Evolutionary conservation across 2,329 filamentous ascomycete genomes (phyloP).

Genomic region (Phialophora tarda): DNA sequence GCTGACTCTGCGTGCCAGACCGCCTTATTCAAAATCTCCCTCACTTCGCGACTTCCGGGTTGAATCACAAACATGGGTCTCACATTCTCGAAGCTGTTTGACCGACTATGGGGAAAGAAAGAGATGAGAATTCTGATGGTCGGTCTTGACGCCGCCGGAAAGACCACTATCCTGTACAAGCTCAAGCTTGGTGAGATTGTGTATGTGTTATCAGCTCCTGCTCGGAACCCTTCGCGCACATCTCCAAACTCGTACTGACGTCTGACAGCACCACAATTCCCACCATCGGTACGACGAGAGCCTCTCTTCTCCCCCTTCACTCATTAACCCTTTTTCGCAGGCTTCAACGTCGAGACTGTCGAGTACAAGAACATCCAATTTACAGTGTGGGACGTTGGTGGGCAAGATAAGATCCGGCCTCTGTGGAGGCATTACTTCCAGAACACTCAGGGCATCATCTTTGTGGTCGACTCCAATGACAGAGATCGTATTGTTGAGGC

Average conservation of each 20-base stretch:
- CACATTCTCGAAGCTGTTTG: constrained; percentile 94
- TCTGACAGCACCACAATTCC: constrained; percentile 91
- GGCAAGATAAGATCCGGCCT: constrained; percentile 99
- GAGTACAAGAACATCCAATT: constrained; percentile 99
- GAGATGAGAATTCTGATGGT: constrained; percentile 99
- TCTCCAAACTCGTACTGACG: constrained; percentile 22
- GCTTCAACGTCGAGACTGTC: constrained; percentile 99
- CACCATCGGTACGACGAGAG: constrained; percentile 75
- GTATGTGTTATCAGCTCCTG: constrained; percentile 32
- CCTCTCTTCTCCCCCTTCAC: constrained; percentile 9
- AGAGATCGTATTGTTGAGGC: constrained; percentile 97
- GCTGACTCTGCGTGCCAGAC: constrained; percentile 43
- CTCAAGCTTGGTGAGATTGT: constrained; percentile 80
- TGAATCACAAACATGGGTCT: constrained; percentile 82
- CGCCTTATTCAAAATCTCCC: constrained; percentile 45
- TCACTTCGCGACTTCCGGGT: constrained; percentile 35
- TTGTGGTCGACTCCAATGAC: constrained; percentile 99
- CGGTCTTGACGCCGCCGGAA: constrained; percentile 98
- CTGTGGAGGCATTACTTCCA: constrained; percentile 99
- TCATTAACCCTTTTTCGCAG: constrained; percentile 51
- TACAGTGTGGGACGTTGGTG: constrained; percentile 99
- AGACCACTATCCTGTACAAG: constrained; percentile 99
- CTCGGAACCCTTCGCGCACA: background rate
- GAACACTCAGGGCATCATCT: constrained; percentile 99
- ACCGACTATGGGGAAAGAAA: constrained; percentile 98